Evolutionary conservation across 2,329 filamentous ascomycete genomes (phyloP).

Genomic region (Coniochaeta pulveracea): DNA sequence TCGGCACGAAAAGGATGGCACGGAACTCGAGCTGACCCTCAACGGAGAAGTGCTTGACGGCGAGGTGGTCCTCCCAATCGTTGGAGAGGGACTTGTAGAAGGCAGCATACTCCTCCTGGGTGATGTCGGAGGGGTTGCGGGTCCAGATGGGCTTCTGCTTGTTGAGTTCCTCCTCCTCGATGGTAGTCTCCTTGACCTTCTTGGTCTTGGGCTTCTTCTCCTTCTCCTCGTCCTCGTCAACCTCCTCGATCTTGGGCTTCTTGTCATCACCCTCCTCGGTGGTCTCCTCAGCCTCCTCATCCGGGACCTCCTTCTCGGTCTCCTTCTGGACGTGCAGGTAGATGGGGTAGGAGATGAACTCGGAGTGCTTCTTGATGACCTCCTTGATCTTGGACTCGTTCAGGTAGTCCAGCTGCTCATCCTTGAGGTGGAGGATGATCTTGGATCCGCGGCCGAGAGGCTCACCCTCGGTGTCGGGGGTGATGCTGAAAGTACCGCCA

Average conservation of each 20-base stretch:
- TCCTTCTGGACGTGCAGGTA: slow-evolving; percentile 99
- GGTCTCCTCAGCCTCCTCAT: slow-evolving; percentile 74
- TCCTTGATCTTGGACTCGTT: slow-evolving; percentile 99
- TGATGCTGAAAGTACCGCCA: slow-evolving; percentile 93
- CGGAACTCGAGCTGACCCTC: slow-evolving; percentile 99
- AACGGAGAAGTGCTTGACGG: slow-evolving; percentile 99
- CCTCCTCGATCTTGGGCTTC: slow-evolving; percentile 88
- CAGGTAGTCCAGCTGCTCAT: slow-evolving; percentile 96
- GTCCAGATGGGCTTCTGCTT: slow-evolving; percentile 99
- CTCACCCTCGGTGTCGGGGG: slow-evolving; percentile 81
- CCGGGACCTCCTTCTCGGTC: slow-evolving; percentile 96
- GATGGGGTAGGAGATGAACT: slow-evolving; percentile 99
- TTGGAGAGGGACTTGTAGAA: slow-evolving; percentile 99
- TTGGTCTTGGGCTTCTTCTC: slow-evolving; percentile 91
- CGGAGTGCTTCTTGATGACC: slow-evolving; percentile 99
- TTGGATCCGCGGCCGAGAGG: slow-evolving; percentile 88
- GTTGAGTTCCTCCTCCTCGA: slow-evolving; percentile 99
- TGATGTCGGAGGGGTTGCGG: slow-evolving; percentile 92
- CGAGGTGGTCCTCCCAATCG: slow-evolving; percentile 99
- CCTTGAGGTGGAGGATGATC: slow-evolving; percentile 98
- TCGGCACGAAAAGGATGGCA: slow-evolving; percentile 97
- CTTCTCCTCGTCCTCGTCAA: slow-evolving; percentile 70
- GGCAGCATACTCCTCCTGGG: slow-evolving; percentile 88
- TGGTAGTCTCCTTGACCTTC: slow-evolving; percentile 97
- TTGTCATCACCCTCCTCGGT: slow-evolving; percentile 85